These are phyloP conservation scores for Monilinia polystroma DNA, from an alignment of 2,329 filamentous ascomycete genomes.

Conservation along the genomic window DNA sequence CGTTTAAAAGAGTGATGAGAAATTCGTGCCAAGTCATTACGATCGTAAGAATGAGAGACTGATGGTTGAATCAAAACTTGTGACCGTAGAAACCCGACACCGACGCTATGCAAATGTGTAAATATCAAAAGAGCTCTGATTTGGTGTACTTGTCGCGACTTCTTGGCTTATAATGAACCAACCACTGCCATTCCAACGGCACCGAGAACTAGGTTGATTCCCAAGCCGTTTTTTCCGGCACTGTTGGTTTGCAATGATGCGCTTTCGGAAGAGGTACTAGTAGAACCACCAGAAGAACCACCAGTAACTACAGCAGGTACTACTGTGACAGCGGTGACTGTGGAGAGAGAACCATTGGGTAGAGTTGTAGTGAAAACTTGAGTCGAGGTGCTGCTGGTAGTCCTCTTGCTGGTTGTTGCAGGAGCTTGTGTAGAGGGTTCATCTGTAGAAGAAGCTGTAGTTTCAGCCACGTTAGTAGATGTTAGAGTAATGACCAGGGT, in stretches of 20 bases:
- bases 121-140: conserved; percentile 21
- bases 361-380: conserved; percentile 36
- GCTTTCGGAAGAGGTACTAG: conserved; percentile 24
- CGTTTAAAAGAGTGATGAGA: conserved; percentile 18
- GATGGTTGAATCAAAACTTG: conserved; percentile 19
- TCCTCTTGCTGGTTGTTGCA: conserved; percentile 22
- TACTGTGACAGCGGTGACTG: conserved; percentile 34
- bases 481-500: conserved; percentile 24
- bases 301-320: conserved; percentile 33
- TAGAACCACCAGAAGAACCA: conserved; percentile 20
- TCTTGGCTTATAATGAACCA: conserved; percentile 28
- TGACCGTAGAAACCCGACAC: conserved; percentile 22
- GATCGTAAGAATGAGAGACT: conserved; percentile 25
- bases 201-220: conserved; percentile 31
- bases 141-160: conserved; percentile 9
- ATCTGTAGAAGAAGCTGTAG: conserved; percentile 25
- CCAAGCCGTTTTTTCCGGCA: conserved; percentile 26
- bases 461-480: conserved; percentile 23
- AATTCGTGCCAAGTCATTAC: conserved; percentile 22
- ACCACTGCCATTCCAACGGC: conserved; percentile 31
- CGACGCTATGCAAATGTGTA: conserved; percentile 25
- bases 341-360: conserved; percentile 32
- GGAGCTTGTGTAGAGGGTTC: conserved; percentile 22
- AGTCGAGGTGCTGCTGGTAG: conserved; percentile 19
- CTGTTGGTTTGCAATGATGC: conserved; percentile 35